A percentile compares a stretch with the other conserved stretches of the same genome.
Evolutionary conservation across 352 stramenopile genomes (phyloP).

Genomic region (Phytophthora tentaculata): DNA sequence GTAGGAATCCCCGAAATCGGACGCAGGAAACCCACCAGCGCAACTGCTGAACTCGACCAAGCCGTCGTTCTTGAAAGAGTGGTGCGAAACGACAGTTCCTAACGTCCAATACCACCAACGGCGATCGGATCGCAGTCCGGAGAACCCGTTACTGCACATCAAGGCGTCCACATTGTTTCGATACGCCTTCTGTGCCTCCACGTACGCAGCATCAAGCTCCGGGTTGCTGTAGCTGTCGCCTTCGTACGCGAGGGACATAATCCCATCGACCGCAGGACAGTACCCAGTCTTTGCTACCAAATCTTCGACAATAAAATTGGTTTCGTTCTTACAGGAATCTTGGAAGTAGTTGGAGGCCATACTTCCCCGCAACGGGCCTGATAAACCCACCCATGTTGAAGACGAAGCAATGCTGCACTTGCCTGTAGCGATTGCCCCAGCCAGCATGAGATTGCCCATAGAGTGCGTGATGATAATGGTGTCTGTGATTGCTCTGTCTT

Average conservation of each 20-base stretch:
- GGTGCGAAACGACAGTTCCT: slow-evolving; percentile 36
- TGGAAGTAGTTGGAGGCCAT: slow-evolving; percentile 55
- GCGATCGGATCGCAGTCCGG: slow-evolving; percentile 40
- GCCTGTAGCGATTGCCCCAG: slow-evolving; percentile 32
- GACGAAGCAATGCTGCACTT: slow-evolving; percentile 33
- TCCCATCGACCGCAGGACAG: slow-evolving; percentile 32
- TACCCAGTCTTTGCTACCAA: slow-evolving; percentile 30
- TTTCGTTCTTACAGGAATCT: slow-evolving; percentile 37
- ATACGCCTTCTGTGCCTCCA: slow-evolving; percentile 41
- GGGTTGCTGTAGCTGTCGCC: slow-evolving; percentile 28
- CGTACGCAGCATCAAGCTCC: slow-evolving; percentile 34
- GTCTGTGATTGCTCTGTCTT: slow-evolving; percentile 29
- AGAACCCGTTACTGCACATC: slow-evolving; percentile 48
- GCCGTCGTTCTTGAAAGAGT: slow-evolving; percentile 42
- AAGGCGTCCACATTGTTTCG: slow-evolving; percentile 35
- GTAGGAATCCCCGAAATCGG: slow-evolving; percentile 42
- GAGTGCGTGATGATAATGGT: slow-evolving; percentile 54
- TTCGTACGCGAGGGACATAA: slow-evolving; percentile 46
- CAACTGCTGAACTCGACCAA: slow-evolving; percentile 61
- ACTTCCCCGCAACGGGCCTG: slow-evolving; percentile 43
- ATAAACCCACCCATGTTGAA: slow-evolving; percentile 43
- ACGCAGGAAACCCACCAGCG: slow-evolving; percentile 26
- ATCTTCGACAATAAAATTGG: slow-evolving; percentile 25
- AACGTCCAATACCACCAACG: slow-evolving; percentile 26
- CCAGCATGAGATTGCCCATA: slow-evolving; percentile 47